Evolutionary conservation across 805 yeast genomes (phyloP), one percentile per base, ranked within the genome.

Genomic region (Candida ipomoeae): DNA sequence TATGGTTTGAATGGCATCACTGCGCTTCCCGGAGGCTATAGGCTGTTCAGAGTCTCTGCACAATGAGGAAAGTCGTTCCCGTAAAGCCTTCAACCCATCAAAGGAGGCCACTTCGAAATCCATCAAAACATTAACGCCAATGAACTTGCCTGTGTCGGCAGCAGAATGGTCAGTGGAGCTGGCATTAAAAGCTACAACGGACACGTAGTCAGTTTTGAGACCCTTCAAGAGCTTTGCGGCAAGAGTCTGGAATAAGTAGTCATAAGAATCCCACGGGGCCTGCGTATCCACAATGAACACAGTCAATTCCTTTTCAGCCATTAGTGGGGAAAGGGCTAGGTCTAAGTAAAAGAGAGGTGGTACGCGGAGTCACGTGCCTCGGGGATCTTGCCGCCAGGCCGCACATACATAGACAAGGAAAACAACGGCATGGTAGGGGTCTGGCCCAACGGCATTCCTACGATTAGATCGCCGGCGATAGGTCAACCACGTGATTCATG

Each of bases 241-340:
- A 55, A 64, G 79, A 73, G 75, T 17, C 67, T 73, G 55, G 69
- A 77, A 51, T 60, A 71, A 68, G 70, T 64, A 36, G 68, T 62
- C 21, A 62, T 64, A 50, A 55, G 66, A 36, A 65, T 75, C 62
- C 82, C 75, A 60, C 55, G 76, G 55, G 60, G 70, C 68, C 10
- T 79, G 73, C 13, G 75, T 65, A 60, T 83, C 88, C 14, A 80
- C 70, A 8, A 82, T 68, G 55, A 77, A 80, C 1, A 70, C 65
- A 0, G 82, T 77, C 32, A 67, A 66, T 48, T 73, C 78, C 57
- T 74, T 58, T 17, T 63, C 69, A 2, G 70, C 68, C 71, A 66
- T 68, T 7, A 15, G 14, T 3, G 20, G 35, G 23, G 7, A 6
- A 10, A 21, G 14, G 14, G 33, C 29, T 21, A 6, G 43, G 39